Conservation (phyloP, 1,139 yeast species). For the Chernovozyma sophiae-reginae region DNA sequence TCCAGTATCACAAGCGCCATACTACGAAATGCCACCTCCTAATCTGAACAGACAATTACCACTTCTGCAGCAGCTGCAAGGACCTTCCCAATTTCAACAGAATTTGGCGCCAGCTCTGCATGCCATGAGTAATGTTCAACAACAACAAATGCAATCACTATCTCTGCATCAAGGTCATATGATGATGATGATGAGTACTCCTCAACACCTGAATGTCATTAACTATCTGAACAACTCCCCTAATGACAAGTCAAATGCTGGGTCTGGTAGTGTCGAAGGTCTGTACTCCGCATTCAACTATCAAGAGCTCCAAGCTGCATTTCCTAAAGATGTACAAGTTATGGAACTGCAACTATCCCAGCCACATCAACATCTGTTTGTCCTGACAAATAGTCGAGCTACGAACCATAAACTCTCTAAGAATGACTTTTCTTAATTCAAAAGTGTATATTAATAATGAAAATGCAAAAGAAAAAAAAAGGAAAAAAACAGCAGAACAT, state of each 20-base stretch:
- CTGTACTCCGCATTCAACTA: conserved; percentile 5
- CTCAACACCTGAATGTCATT: conserved; percentile 30
- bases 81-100: conserved; percentile 1
- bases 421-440: background rate
- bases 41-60: conserved; percentile 6
- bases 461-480: no score
- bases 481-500: no score
- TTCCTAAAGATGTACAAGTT: conserved; percentile 2
- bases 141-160: conserved; percentile 14
- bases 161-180: conserved; percentile 15
- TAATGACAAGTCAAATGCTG: conserved; percentile 3
- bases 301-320: conserved; percentile 2
- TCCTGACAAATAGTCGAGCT: background rate
- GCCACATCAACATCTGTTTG: background rate
- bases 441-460: no score
- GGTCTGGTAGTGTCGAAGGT: conserved; percentile 1
- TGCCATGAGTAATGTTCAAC: background rate
- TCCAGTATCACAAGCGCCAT: conserved; percentile 18
- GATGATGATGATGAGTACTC: conserved; percentile 46
- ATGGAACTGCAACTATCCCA: no score
- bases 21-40: conserved; percentile 27
- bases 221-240: conserved; percentile 9
- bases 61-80: conserved; percentile 7
- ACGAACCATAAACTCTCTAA: background rate
- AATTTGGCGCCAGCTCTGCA: background rate